These are phyloP conservation scores for Neltuma alba DNA, from an alignment of 306 rosid genomes.

Conservation along the genomic window DNA sequence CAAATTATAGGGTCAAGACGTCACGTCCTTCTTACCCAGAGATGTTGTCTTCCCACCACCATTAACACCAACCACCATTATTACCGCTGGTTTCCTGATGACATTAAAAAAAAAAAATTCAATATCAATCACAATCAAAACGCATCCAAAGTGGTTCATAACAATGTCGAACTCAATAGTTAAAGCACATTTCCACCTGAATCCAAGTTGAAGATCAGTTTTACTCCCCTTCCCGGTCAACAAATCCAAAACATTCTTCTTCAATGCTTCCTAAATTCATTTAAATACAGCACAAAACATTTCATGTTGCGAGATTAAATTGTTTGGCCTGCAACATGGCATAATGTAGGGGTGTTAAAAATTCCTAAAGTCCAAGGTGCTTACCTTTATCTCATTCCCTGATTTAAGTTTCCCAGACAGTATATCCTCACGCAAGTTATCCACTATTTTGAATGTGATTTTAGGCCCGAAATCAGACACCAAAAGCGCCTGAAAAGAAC, in stretches of 20 bases:
- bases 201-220: slow-evolving; percentile 59
- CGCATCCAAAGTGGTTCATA: slow-evolving; percentile 16
- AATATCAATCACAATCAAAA: slow-evolving; percentile 27
- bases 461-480: slow-evolving; percentile 91
- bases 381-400: slow-evolving; percentile 90
- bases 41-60: slow-evolving; percentile 99
- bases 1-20: slow-evolving; percentile 22
- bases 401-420: slow-evolving; percentile 89
- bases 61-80: slow-evolving; percentile 90
- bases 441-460: slow-evolving; percentile 88
- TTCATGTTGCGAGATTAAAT: slow-evolving; percentile 28
- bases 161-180: slow-evolving; percentile 3
- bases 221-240: slow-evolving; percentile 50
- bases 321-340: slow-evolving; percentile 5
- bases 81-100: slow-evolving; percentile 90
- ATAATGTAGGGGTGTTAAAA: background rate
- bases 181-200: slow-evolving; percentile 36
- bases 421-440: slow-evolving; percentile 80
- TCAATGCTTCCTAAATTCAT: slow-evolving; percentile 67
- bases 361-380: background rate
- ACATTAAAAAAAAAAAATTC: slow-evolving; percentile 34
- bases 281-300: slow-evolving; percentile 40
- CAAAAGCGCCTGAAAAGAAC: slow-evolving; percentile 62
- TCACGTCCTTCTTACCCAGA: slow-evolving; percentile 70
- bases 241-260: slow-evolving; percentile 51